Evolutionary conservation across 768 basidiomycete species (phyloP).

Genomic region (Rhodotorula babjevae): DNA sequence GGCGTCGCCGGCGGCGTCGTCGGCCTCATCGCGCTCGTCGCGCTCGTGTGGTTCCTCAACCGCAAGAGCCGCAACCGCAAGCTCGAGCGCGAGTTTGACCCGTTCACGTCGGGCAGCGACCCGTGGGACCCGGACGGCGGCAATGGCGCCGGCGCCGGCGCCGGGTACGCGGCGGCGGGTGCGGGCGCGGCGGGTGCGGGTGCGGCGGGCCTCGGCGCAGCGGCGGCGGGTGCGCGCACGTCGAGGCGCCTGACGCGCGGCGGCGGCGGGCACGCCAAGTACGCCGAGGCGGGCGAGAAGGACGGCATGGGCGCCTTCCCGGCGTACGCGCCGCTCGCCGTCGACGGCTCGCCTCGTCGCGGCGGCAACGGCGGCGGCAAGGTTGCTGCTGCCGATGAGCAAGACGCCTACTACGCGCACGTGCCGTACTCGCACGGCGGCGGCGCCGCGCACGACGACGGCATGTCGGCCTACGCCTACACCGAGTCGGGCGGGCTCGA

Average conservation of each 20-base stretch:
- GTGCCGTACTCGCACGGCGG: not conserved
- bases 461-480: not conserved
- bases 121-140: slow-evolving; percentile 3
- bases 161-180: too few relatives aligned
- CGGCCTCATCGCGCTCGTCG: slow-evolving; percentile 11
- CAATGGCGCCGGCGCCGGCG: too few relatives aligned
- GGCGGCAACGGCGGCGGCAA: not conserved
- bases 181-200: not conserved
- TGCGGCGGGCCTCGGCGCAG: not conserved
- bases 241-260: not conserved
- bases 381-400: slow-evolving; percentile 17
- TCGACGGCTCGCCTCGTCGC: not conserved
- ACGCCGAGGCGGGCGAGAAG: slow-evolving; percentile 11
- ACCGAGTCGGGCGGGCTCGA: not conserved
- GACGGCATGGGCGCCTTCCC: not conserved
- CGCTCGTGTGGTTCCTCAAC: slow-evolving; percentile 13
- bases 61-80: not conserved
- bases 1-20: slow-evolving; percentile 26
- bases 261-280: not conserved
- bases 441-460: not conserved
- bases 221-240: not conserved
- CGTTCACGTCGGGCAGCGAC: slow-evolving; percentile 8
- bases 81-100: slow-evolving; percentile 2
- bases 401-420: slow-evolving; percentile 29
- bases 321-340: not conserved